Evolutionary conservation across 2,329 filamentous ascomycete genomes (phyloP).

Genomic region (Ophiobolus disseminans): DNA sequence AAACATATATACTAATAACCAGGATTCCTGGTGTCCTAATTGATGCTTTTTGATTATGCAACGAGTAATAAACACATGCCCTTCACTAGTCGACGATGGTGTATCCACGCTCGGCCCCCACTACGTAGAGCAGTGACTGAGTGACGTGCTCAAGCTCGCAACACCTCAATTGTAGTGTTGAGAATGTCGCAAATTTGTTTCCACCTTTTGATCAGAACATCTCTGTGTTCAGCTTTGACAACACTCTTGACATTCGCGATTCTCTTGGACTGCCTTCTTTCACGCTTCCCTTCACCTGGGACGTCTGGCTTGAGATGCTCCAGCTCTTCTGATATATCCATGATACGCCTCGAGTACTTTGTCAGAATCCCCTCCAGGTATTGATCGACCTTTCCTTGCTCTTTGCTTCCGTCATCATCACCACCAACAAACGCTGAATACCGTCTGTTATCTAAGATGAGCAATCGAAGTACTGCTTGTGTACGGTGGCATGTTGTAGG

Average conservation of each 20-base stretch:
- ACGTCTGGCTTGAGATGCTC: constrained; percentile 28
- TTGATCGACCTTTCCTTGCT: constrained; percentile 48
- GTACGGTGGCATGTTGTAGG: constrained; percentile 54
- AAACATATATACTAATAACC: too few species aligned
- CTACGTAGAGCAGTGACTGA: too few species aligned
- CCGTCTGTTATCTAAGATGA: constrained; percentile 36
- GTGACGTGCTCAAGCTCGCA: constrained; percentile 2
- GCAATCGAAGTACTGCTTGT: constrained; percentile 52
- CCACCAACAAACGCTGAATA: constrained; percentile 42
- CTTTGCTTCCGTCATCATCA: constrained; percentile 40
- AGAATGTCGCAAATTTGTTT: constrained; percentile 44
- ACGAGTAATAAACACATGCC: too few species aligned
- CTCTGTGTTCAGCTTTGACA: constrained; percentile 28
- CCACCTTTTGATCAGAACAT: constrained; percentile 43
- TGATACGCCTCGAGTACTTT: constrained; percentile 39
- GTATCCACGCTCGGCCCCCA: too few species aligned
- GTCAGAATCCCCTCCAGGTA: constrained; percentile 44
- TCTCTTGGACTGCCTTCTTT: not conserved
- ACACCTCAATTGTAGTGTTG: constrained; percentile 21
- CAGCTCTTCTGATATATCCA: constrained; percentile 36
- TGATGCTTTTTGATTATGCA: too few species aligned
- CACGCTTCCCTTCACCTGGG: constrained; percentile 2
- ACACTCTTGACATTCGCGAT: not conserved
- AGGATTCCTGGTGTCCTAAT: too few species aligned
- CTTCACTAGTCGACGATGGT: too few species aligned